These are phyloP conservation scores for Lepiota venenata DNA, from an alignment of 768 basidiomycete species.

Conservation along the genomic window DNA sequence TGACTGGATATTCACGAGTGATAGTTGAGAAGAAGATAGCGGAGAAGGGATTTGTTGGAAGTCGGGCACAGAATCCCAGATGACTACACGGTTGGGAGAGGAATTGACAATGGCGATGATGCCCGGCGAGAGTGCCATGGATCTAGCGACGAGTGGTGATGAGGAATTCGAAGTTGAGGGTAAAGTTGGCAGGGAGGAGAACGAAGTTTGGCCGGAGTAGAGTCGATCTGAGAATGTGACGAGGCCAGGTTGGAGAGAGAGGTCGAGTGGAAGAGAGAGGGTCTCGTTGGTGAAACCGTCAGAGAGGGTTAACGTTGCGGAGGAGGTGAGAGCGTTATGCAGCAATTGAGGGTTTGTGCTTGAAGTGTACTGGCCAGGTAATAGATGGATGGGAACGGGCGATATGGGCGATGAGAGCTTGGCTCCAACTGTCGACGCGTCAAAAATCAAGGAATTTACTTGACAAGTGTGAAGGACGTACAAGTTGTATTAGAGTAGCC, in stretches of 20 bases:
- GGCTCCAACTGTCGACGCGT: conserved; percentile 55
- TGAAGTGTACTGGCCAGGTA: conserved; percentile 75
- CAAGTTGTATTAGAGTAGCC: conserved; percentile 75
- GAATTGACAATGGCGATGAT: conserved; percentile 65
- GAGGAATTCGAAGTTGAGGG: conserved; percentile 43
- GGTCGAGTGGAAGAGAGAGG: conserved; percentile 58
- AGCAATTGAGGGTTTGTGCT: conserved; percentile 71
- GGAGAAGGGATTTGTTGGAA: conserved; percentile 58
- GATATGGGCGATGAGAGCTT: conserved; percentile 54
- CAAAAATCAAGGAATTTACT: conserved; percentile 17
- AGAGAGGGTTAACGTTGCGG: conserved; percentile 53
- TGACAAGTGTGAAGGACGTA: conserved; percentile 38
- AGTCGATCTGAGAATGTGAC: conserved; percentile 57
- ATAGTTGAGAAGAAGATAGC: conserved; percentile 35
- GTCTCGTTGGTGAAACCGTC: conserved; percentile 61
- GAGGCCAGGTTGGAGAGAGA: conserved; percentile 66
- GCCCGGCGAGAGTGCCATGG: conserved; percentile 62
- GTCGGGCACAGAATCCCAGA: conserved; percentile 83
- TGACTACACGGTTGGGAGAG: conserved; percentile 58
- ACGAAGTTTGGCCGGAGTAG: conserved; percentile 64
- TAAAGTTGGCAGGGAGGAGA: conserved; percentile 52
- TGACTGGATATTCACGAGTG: conserved; percentile 69
- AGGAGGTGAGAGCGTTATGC: conserved; percentile 62
- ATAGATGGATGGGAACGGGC: conserved; percentile 56
- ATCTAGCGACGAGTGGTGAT: conserved; percentile 49